phyloP scores from a whole-genome alignment of 2,329 filamentous ascomycete species.

The Cordyceps cateniannulata region DNA sequence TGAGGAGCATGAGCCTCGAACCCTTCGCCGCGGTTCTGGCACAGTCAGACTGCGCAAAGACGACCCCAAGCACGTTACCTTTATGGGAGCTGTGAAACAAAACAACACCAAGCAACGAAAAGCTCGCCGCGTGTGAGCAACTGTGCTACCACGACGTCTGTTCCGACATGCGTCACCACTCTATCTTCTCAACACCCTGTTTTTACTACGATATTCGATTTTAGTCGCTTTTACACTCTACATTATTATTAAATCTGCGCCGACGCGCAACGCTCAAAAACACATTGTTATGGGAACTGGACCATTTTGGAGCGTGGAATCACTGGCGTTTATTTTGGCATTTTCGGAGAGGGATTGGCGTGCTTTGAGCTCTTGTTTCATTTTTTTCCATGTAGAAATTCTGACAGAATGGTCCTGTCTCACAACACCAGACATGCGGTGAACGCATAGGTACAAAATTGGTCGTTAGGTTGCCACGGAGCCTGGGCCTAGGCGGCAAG shows the following conservation, averaged over 20 bases:
- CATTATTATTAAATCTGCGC: slow-evolving; percentile 14
- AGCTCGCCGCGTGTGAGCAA: slow-evolving; percentile 22
- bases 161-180: slow-evolving; percentile 4
- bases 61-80: slow-evolving; percentile 48
- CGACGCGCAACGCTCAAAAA: slow-evolving; percentile 14
- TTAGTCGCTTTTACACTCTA: slow-evolving; percentile 20
- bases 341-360: slow-evolving; percentile 11
- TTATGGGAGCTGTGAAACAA: slow-evolving; percentile 43
- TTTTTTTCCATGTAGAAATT: slow-evolving; percentile 5
- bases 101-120: slow-evolving; percentile 29
- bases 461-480: slow-evolving; percentile 10
- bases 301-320: slow-evolving; percentile 13
- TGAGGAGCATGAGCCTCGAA: slow-evolving; percentile 44
- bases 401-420: slow-evolving; percentile 7
- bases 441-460: slow-evolving; percentile 6
- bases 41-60: slow-evolving; percentile 47
- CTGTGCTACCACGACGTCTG: slow-evolving; percentile 5
- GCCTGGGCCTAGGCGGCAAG: slow-evolving; percentile 4
- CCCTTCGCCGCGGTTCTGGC: slow-evolving; percentile 37
- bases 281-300: slow-evolving; percentile 13
- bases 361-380: slow-evolving; percentile 1
- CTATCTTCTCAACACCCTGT: slow-evolving; percentile 18
- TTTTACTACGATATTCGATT: slow-evolving; percentile 25
- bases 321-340: slow-evolving; percentile 13
- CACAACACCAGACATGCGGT: slow-evolving; percentile 1